These are phyloP conservation scores for Brettanomyces nanus DNA, from an alignment of 805 yeast genomes.

Conservation along the genomic window DNA sequence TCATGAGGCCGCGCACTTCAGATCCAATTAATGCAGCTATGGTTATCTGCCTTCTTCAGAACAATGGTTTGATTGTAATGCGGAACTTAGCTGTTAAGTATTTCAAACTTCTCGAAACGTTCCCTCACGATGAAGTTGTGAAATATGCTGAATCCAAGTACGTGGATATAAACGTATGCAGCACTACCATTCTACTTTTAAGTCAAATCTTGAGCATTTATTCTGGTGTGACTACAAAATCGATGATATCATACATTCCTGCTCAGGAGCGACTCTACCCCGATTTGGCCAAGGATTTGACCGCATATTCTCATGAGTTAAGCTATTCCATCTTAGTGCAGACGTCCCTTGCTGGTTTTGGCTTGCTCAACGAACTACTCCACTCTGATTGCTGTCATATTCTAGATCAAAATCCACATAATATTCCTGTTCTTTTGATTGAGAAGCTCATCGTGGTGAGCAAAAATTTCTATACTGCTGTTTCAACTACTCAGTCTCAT, in stretches of 20 bases:
- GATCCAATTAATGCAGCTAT: constrained; percentile 32
- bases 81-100: constrained; percentile 20
- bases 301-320: constrained; percentile 20
- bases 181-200: constrained; percentile 17
- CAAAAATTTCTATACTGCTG: constrained; percentile 31
- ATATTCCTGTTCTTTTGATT: constrained; percentile 31
- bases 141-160: constrained; percentile 14
- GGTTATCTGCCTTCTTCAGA: constrained; percentile 42
- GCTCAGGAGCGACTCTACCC: constrained; percentile 32
- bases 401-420: constrained; percentile 14
- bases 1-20: constrained; percentile 16
- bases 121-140: constrained; percentile 12
- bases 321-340: constrained; percentile 27
- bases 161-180: constrained; percentile 19
- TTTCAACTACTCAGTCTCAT: constrained; percentile 28
- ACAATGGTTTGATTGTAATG: constrained; percentile 35
- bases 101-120: constrained; percentile 15
- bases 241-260: constrained; percentile 25
- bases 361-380: constrained; percentile 30
- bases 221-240: constrained; percentile 35
- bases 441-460: constrained; percentile 39
- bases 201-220: constrained; percentile 32
- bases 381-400: constrained; percentile 18
- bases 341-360: constrained; percentile 31
- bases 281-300: constrained; percentile 22